Base-by-base conservation (phyloP, 2,329 filamentous ascomycete species). In the Pseudogymnoascus sp. region DNA sequence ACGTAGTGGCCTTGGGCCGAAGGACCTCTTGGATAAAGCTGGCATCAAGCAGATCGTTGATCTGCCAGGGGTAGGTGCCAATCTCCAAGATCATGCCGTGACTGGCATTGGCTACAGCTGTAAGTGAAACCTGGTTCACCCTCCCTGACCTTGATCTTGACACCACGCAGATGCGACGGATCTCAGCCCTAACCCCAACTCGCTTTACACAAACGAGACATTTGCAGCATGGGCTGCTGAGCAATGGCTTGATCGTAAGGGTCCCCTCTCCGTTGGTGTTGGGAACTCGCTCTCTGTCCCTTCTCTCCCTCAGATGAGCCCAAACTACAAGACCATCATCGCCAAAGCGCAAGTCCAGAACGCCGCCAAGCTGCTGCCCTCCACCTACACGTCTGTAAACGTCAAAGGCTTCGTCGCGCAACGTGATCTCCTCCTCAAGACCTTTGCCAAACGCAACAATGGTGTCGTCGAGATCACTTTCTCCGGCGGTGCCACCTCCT, bases 31-130 rank as follows among this genome's bases (percentile, higher is more conserved):
- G 6, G 23, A 67, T 2, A 44, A 64, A 15, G 67, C 74, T 11
- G 69, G 68, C 0, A 76, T 80, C 31, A 64, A 69, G 0, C 64
- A 74, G 0, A 38, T 77, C 0, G 68, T 75, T 23, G 71, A 78
- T 64, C 70, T 76, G 2, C 75, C 77, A 1, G 77, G 76, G 1
- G 78, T 80, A 5, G 78, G 78, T 15, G 69, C 73, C 35, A 75
- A 75, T 53, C 67, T 75, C 3, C 72, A 74, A 63, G 74, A 76
- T 60, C 74, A 76, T 62, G 65, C 69, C 3, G 38, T 65, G 10
- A 26, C 63, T 23, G 21, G 21, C n/a, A 65, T 62, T 28, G 44
- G 13, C 13, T 63, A 66, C 13, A 62, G 15, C 57, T 64, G 65
- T 62, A 35, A 57, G 50, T 21, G 10, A 19, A 17, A 1, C 50